phyloP scores from a whole-genome alignment of 176 grass and related monocot genomes.

The Musa itinerans region DNA sequence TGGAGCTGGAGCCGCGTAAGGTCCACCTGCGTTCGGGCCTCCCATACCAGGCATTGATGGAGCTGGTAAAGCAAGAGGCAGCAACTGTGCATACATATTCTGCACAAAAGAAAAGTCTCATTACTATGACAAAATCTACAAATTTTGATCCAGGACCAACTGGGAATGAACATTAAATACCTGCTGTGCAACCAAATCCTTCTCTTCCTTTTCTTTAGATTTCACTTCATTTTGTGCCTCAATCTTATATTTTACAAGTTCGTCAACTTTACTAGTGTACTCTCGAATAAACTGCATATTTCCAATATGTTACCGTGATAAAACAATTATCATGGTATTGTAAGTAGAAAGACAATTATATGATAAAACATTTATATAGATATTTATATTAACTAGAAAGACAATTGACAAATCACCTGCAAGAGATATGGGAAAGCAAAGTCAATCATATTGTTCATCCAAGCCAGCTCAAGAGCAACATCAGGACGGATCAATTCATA shows the following conservation, averaged over 20 bases:
- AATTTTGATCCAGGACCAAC: background rate
- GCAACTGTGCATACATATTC: conserved; percentile 95
- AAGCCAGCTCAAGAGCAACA: conserved; percentile 94
- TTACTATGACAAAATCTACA: conserved; percentile 3
- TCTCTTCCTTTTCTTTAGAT: conserved; percentile 81
- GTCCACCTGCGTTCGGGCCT: conserved; percentile 29
- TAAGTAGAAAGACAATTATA: too few species aligned
- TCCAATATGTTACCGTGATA: background rate
- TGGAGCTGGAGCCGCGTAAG: conserved; percentile 31
- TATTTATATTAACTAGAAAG: background rate
- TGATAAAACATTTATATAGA: too few species aligned
- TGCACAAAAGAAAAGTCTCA: conserved; percentile 32
- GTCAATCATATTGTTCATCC: conserved; percentile 90
- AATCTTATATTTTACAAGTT: conserved; percentile 78
- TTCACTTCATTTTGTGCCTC: conserved; percentile 71
- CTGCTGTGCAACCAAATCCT: conserved; percentile 86
- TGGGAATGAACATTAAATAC: conserved; percentile 22
- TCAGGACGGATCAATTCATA: conserved; percentile 83
- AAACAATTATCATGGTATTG: too few species aligned
- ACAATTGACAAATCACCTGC: conserved; percentile 43
- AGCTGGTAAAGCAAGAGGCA: conserved; percentile 81
- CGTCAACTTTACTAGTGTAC: conserved; percentile 90
- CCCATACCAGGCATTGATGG: conserved; percentile 71
- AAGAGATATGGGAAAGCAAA: conserved; percentile 94
- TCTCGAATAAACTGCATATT: conserved; percentile 71